Base-by-base conservation (phyloP, 768 basidiomycete genomes). In the Mycena albidolilacea region DNA sequence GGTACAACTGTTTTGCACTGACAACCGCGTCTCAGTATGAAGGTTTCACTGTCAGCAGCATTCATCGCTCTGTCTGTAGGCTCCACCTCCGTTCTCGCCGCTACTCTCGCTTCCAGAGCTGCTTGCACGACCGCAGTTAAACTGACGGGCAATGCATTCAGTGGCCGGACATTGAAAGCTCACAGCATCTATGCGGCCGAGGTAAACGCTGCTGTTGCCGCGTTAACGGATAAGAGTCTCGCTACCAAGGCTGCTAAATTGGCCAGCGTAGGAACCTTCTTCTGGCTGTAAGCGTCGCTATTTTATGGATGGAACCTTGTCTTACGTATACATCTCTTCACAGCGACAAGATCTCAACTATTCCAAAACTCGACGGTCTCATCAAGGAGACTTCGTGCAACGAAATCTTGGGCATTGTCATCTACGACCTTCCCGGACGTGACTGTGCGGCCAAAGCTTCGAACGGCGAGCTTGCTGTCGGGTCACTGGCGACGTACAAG, bases 401-500 rank as follows among this genome's bases (percentile, higher is more conserved):
- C 50, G 83, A 84, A 80, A 82, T 72, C 77, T 76, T 50, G 74
- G 55, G 62, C 21, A 78, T 80, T 61, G 75, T 78, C 43, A 75
- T 80, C n/a, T 80, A 80, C 67, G 85, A 87, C 73, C 78, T 86
- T 35, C 85, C 85, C 67, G 84, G 86, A 75, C 84, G 85, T 77
- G 85, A 86, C 72, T 86, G 85, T 74, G 82, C 84, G 50, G 85
- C 85, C 35, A 75, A 78, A 64, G 84, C 85, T 55, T 86, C 85
- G 54, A 85, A 85, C 74, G 85, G 85, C 76, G 85, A 86, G 77
- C 84, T 84, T 79, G 77, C 62, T 37, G 62, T 63, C 17, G 74
- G 72, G 83, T 84, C 75, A 81, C 82, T 65, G 74, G 85, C 76
- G 79, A 79, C 66, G 83, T 84, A 58, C 77, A 81, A 72, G 80